These are phyloP conservation scores for Aspergillus sclerotioniger DNA, from an alignment of 495 filamentous ascomycete species.

Conservation along the genomic window DNA sequence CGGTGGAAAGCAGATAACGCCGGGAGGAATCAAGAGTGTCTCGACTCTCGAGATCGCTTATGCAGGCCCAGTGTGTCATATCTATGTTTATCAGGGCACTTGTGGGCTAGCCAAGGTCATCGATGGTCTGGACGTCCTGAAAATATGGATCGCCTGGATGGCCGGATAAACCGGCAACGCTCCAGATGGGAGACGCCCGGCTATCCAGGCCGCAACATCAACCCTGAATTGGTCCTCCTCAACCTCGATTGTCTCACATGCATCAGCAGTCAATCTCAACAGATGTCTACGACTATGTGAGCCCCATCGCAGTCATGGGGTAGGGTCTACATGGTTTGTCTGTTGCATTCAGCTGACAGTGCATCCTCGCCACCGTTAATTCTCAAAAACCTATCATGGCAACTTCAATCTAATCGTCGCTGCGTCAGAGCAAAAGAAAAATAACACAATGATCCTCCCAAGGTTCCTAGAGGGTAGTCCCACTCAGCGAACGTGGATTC, in stretches of 20 bases:
- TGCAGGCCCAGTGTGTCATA: not conserved
- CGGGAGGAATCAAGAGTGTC: not conserved
- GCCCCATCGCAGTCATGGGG: not conserved
- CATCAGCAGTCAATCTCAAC: not conserved
- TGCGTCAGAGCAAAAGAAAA: not conserved
- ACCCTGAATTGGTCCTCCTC: too few species aligned
- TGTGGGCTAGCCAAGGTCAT: not conserved
- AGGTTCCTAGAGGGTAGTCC: not conserved
- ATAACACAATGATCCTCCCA: not conserved
- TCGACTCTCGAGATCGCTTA: not conserved
- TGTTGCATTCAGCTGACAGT: not conserved
- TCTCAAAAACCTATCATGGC: not conserved
- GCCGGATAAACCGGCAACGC: not conserved
- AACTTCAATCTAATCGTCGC: not conserved
- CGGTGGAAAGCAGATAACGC: not conserved
- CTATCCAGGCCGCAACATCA: not conserved
- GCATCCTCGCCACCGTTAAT: not conserved
- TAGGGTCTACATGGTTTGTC: not conserved
- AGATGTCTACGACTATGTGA: not conserved
- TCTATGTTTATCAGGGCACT: not conserved
- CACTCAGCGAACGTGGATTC: not conserved
- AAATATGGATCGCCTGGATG: not conserved
- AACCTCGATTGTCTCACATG: not conserved
- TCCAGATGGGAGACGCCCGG: not conserved
- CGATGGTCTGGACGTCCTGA: not conserved